Percentiles rank a stretch among this genome's conserved stretches.
Conservation (phyloP, 306 rosid species). For the Cucurbita maxima region DNA sequence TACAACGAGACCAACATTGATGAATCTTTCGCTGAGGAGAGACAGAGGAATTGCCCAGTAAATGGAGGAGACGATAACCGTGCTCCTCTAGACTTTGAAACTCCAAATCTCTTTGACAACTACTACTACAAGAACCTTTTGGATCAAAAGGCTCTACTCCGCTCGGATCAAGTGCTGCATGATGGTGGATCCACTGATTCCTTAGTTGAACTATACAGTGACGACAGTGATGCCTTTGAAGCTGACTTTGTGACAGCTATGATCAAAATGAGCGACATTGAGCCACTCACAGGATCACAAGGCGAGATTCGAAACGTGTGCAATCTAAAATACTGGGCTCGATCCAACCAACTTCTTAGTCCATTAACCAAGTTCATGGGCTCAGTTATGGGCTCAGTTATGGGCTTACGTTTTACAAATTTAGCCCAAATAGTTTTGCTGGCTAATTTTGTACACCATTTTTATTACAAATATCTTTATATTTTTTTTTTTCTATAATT, state of each 20-base stretch:
- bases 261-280: constrained; percentile 22
- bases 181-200: constrained; percentile 13
- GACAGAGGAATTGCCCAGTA: constrained; percentile 1
- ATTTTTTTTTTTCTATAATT: no score
- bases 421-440: not conserved
- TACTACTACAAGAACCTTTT: constrained; percentile 10
- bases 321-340: not conserved
- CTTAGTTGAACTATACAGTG: constrained; percentile 7
- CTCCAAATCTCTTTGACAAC: constrained; percentile 13
- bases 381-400: not conserved
- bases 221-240: not conserved
- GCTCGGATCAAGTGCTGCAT: constrained; percentile 20
- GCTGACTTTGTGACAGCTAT: constrained; percentile 12
- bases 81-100: not conserved
- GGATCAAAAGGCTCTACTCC: constrained; percentile 14
- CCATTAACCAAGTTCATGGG: not conserved
- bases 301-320: constrained; percentile 14
- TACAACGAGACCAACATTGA: constrained; percentile 19
- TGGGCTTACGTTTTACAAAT: no score
- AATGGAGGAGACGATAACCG: constrained; percentile 10
- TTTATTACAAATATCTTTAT: no score
- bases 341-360: not conserved
- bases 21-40: not conserved
- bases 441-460: no score
- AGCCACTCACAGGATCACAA: constrained; percentile 12